Base-by-base conservation (phyloP, 208 protist species). In the Dictyostelium gargantuum region DNA sequence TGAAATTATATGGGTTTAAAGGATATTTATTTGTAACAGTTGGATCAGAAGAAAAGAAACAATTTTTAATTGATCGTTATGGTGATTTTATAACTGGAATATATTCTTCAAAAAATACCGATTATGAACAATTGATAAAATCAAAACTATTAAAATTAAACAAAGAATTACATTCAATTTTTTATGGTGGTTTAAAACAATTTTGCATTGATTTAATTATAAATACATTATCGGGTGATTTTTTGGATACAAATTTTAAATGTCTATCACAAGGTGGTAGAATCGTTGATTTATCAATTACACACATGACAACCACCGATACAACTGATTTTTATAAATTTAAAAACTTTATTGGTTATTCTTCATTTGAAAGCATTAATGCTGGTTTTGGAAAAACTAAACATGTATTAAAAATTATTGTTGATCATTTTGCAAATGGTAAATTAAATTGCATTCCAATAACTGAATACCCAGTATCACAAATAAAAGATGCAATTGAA, bases 31-130 rank as follows among this genome's bases (percentile, higher is more conserved):
- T 94, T 63, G 91, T 58, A 70, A 95, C 93, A 13, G 58, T 52
- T 54, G 72, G 85, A 17, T 85, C 44, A 2, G 29, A 91, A 32
- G 94, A 79, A 48, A 95, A 95, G 61, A 74, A 66, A 58, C 23
- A 80, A 38, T 95, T 91, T 44, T 21, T 97, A 2, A 48, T 5
- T 32, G 46, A 85, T 42, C 17, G 79, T 10, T 74, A 46, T 52
- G 84, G 50, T 19, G 17, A 26, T 48, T 29, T 75, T 9, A 75
- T 75, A 2, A 75, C 70, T 32, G 70, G 8, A 3, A 72, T 72
- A 26, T 72, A 72, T 72, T 72, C 63, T 21, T 19, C 63, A 15
- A 72, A 26, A 72, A 40, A 72, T 11, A 35, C 32, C 23, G 29
- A 40, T 6, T 74, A 29, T 44, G 21, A 40, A 74, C 0, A 35